phyloP scores from a whole-genome alignment of 129 eudicot genomes.

The Apium graveolens region DNA sequence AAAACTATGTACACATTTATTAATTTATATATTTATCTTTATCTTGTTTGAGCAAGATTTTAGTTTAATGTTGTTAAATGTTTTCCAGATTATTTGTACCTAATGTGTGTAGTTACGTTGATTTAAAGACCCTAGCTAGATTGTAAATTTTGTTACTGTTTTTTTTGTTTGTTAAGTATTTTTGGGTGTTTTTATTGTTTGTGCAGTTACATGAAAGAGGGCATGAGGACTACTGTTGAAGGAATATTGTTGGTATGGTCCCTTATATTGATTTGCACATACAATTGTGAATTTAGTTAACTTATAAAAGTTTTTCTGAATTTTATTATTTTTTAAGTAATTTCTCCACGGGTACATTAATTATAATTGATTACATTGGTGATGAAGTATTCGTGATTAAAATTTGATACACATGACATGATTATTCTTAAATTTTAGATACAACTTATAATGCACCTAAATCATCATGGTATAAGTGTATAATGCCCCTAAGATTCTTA shows the following conservation, averaged over 20 bases:
- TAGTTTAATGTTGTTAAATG: neutral
- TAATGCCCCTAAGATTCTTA: neutral
- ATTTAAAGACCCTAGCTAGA: slow-evolving; percentile 36
- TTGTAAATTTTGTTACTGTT: slow-evolving; percentile 2
- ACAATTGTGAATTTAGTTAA: neutral
- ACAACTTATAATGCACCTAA: too few species aligned
- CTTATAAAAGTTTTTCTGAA: too few species aligned
- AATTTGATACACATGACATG: too few species aligned
- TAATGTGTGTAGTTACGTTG: neutral
- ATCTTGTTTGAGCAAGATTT: neutral
- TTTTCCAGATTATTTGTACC: neutral
- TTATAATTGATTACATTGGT: neutral
- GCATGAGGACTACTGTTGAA: slow-evolving; percentile 87
- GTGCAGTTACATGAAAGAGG: slow-evolving; percentile 68
- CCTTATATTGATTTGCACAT: neutral
- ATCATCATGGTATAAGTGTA: too few species aligned
- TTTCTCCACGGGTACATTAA: neutral
- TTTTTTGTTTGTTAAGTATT: neutral
- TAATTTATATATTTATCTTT: neutral
- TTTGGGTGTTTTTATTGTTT: neutral
- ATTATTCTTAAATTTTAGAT: too few species aligned
- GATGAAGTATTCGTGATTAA: neutral
- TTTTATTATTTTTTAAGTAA: neutral
- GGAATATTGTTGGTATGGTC: slow-evolving; percentile 60
- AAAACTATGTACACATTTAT: slow-evolving; percentile 35